A percentile compares a stretch with the other conserved stretches of the same genome.
phyloP scores from a whole-genome alignment of 2,329 filamentous ascomycete species.

The Fusarium chlamydosporum region DNA sequence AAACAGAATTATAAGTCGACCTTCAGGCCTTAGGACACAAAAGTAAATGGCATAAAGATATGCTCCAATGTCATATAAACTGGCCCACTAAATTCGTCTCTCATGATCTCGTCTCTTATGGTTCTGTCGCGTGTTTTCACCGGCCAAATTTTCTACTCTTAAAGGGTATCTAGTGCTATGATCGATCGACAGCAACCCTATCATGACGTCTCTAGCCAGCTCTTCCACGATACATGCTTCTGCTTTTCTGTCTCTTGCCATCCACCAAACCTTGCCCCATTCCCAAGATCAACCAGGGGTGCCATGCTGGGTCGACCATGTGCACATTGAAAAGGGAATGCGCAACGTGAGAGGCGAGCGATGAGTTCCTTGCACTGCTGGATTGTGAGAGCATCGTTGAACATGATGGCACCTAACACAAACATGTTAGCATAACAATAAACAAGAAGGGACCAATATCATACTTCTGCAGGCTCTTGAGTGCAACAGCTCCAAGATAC shows the following conservation, averaged over 20 bases:
- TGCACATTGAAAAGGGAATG: slow-evolving; percentile 86
- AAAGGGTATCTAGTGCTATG: neutral
- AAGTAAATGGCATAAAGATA: no score
- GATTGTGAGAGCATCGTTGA: slow-evolving; percentile 76
- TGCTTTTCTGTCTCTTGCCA: slow-evolving; percentile 46
- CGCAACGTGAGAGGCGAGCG: slow-evolving; percentile 69
- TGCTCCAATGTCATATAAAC: neutral
- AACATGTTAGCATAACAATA: slow-evolving; percentile 18
- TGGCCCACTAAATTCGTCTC: neutral
- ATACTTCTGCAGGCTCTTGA: slow-evolving; percentile 80
- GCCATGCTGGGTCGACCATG: slow-evolving; percentile 80
- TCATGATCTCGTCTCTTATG: no score
- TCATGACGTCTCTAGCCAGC: slow-evolving; percentile 34
- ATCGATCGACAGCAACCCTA: neutral
- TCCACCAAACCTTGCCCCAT: slow-evolving; percentile 44
- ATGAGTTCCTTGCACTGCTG: slow-evolving; percentile 73
- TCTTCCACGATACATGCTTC: slow-evolving; percentile 35
- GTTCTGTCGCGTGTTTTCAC: no score
- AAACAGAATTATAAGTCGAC: neutral
- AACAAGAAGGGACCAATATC: slow-evolving; percentile 22
- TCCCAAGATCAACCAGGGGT: slow-evolving; percentile 69
- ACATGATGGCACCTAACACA: slow-evolving; percentile 78
- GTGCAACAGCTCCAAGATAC: slow-evolving; percentile 82
- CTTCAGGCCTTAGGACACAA: no score
- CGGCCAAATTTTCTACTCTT: neutral